Conservation (phyloP, 78 protist species). For the Dictyostelium discoideum region DNA sequence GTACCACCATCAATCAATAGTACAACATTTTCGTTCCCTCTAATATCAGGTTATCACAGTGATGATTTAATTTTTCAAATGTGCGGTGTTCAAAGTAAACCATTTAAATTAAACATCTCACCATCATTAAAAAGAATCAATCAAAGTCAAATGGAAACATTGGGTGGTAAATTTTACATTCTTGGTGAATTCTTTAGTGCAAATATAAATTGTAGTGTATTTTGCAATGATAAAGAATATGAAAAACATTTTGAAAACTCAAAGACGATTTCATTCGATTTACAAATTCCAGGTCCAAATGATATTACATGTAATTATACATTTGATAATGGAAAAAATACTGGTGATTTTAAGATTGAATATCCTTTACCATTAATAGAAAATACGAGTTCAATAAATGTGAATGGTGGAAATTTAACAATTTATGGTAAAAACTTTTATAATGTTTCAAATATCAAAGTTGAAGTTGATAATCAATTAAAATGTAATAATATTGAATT, state of each 20-base stretch:
- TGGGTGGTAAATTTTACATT: not conserved
- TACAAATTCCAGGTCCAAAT: not conserved
- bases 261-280: not conserved
- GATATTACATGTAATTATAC: not conserved
- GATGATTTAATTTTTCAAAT: not conserved
- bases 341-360: not conserved
- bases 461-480: no score
- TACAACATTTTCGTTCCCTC: no score
- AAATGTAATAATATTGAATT: no score
- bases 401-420: not conserved
- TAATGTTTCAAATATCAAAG: not conserved
- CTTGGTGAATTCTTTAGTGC: not conserved
- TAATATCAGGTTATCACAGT: not conserved
- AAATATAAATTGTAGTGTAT: no score
- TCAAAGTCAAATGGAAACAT: not conserved
- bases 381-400: not conserved
- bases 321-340: not conserved
- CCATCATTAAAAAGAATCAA: not conserved
- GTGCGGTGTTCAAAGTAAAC: no score
- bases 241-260: no score
- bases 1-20: not conserved
- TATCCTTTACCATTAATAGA: not conserved
- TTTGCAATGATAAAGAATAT: no score
- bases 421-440: not conserved
- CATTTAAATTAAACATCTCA: not conserved